Evolutionary conservation across 176 grass and related monocot species (phyloP).

Genomic region (Oryza officinalis): DNA sequence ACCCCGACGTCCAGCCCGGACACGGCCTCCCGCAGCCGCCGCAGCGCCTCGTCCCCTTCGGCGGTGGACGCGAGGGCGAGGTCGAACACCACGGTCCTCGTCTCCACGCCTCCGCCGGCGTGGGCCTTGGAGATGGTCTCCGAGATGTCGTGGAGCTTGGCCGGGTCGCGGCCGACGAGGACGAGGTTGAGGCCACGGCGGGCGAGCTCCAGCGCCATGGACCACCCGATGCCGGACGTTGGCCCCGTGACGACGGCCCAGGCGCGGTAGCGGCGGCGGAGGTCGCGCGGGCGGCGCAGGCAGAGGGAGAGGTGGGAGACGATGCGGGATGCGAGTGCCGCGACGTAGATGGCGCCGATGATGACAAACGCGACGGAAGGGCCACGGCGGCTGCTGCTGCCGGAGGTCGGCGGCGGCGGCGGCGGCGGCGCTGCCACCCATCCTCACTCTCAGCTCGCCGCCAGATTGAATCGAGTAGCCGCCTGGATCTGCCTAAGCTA

Average conservation of each 20-base stretch:
- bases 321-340: not conserved
- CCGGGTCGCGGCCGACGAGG: constrained; percentile 53
- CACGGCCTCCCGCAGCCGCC: constrained; percentile 20
- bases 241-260: constrained; percentile 60
- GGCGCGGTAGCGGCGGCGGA: constrained; percentile 38
- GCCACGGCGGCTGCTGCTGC: constrained; percentile 11
- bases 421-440: too few relatives aligned
- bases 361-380: not conserved
- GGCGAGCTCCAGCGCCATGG: constrained; percentile 44
- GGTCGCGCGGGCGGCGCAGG: not conserved
- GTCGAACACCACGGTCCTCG: constrained; percentile 46
- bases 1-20: constrained; percentile 51
- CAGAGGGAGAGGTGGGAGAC: not conserved
- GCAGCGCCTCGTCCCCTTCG: constrained; percentile 16
- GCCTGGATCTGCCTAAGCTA: too few relatives aligned
- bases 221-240: constrained; percentile 53
- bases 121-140: not conserved
- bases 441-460: too few relatives aligned
- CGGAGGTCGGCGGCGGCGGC: constrained; percentile 22
- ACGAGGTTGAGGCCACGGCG: constrained; percentile 42
- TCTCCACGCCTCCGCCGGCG: not conserved
- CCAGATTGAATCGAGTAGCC: too few relatives aligned
- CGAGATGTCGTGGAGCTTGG: constrained; percentile 49
- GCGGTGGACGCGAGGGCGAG: constrained; percentile 12
- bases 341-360: constrained; percentile 20